These are phyloP conservation scores for Plantago major DNA, from an alignment of 257 asterid genomes.

Conservation along the genomic window DNA sequence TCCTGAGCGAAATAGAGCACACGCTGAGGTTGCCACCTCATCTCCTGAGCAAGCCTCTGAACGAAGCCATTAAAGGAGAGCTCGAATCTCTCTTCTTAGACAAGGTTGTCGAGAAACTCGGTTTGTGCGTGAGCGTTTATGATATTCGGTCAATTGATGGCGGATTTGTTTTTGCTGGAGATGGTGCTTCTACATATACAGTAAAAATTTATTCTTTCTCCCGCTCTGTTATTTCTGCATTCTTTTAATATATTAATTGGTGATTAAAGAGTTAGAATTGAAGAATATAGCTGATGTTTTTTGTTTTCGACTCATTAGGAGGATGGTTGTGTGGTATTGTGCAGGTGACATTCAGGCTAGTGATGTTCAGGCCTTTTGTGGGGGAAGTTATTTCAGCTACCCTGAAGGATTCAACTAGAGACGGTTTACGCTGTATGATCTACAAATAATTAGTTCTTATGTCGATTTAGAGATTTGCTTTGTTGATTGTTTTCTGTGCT, in stretches of 20 bases:
- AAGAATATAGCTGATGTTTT: neutral
- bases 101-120: slow-evolving; percentile 67
- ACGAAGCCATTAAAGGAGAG: slow-evolving; percentile 71
- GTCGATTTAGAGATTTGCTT: neutral
- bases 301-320: neutral
- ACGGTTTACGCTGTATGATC: slow-evolving; percentile 61
- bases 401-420: slow-evolving; percentile 55
- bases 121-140: slow-evolving; percentile 65
- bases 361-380: slow-evolving; percentile 78
- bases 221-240: neutral
- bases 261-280: neutral
- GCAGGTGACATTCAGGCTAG: slow-evolving; percentile 77
- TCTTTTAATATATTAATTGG: neutral
- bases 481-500: slow-evolving; percentile 2
- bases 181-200: slow-evolving; percentile 88
- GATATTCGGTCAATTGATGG: slow-evolving; percentile 72
- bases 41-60: slow-evolving; percentile 52
- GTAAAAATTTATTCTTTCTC: slow-evolving; percentile 37
- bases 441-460: slow-evolving; percentile 4
- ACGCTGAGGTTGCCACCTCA: slow-evolving; percentile 50
- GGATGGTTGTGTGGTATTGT: slow-evolving; percentile 16
- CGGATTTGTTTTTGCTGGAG: slow-evolving; percentile 68
- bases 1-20: slow-evolving; percentile 72
- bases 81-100: slow-evolving; percentile 69
- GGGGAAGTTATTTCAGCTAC: slow-evolving; percentile 81